Evolutionary conservation across 306 rosid species (phyloP).

Genomic region (Sechiopsis laciniata): DNA sequence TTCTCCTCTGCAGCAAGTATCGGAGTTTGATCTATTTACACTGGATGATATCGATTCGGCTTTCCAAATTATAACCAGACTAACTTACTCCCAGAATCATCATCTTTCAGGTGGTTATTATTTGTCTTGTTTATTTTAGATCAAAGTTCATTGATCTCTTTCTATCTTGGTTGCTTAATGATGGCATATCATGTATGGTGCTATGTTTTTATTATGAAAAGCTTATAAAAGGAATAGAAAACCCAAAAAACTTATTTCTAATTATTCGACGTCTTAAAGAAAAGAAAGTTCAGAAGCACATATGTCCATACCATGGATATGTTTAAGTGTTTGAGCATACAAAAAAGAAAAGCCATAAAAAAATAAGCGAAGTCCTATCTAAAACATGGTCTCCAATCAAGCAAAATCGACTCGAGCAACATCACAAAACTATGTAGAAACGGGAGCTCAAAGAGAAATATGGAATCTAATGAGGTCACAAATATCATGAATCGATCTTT

Average conservation of each 20-base stretch:
- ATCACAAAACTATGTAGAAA: too few relatives aligned
- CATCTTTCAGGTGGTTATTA: constrained; percentile 61
- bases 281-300: not conserved
- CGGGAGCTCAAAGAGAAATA: too few relatives aligned
- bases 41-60: constrained; percentile 91
- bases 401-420: too few relatives aligned
- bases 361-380: too few relatives aligned
- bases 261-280: not conserved
- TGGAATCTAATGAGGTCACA: too few relatives aligned
- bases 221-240: not conserved
- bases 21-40: constrained; percentile 80
- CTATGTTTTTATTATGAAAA: not conserved
- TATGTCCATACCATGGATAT: not conserved
- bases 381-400: too few relatives aligned
- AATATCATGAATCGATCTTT: too few relatives aligned
- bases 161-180: constrained; percentile 3
- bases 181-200: not conserved
- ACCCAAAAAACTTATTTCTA: not conserved
- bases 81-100: constrained; percentile 91
- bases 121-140: constrained; percentile 1
- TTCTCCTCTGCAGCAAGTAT: constrained; percentile 64
- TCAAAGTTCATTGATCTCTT: not conserved
- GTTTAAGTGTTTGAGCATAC: not conserved
- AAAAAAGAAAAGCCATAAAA: too few relatives aligned
- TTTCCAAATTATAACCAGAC: constrained; percentile 71